These are phyloP conservation scores for Tricholoma matsutake DNA, from an alignment of 768 basidiomycete genomes.

Conservation along the genomic window DNA sequence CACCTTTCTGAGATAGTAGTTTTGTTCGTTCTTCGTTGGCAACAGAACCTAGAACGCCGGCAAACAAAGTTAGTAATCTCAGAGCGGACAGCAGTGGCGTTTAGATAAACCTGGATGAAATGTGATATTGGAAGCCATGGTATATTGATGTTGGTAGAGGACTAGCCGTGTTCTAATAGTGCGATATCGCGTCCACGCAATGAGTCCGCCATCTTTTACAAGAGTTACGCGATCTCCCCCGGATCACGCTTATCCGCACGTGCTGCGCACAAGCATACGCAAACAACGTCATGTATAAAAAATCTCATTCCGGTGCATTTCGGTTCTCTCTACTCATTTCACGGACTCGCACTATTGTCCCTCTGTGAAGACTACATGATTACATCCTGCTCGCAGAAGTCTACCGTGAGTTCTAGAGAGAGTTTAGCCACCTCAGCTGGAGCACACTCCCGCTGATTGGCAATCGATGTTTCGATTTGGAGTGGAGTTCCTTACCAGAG, in stretches of 20 bases:
- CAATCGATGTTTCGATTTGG: slow-evolving; percentile 21
- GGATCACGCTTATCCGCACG: neutral
- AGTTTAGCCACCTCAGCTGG: slow-evolving; percentile 29
- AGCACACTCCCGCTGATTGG: slow-evolving; percentile 27
- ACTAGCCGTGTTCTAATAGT: no score
- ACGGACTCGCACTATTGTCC: slow-evolving; percentile 33
- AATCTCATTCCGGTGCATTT: neutral
- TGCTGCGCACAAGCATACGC: neutral
- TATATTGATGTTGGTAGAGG: neutral
- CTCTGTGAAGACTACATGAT: slow-evolving; percentile 24
- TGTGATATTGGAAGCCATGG: slow-evolving; percentile 55
- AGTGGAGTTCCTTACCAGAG: slow-evolving; percentile 36
- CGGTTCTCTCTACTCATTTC: slow-evolving; percentile 28
- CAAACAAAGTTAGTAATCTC: slow-evolving; percentile 1
- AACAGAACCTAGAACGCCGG: slow-evolving; percentile 62
- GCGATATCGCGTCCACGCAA: no score
- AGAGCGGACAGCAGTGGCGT: neutral
- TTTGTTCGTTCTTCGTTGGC: slow-evolving; percentile 59
- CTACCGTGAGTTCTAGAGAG: slow-evolving; percentile 31
- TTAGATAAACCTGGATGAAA: slow-evolving; percentile 35
- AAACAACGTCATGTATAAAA: slow-evolving; percentile 5
- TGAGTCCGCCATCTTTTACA: slow-evolving; percentile 5
- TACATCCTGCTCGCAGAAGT: slow-evolving; percentile 30
- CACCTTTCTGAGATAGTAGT: slow-evolving; percentile 76
- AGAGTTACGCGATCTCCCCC: slow-evolving; percentile 17